Evolutionary conservation across 1,284 basidiomycete genomes (phyloP), one percentile per base, ranked within the genome.

Genomic region (Cutaneotrichosporon dermatis): DNA sequence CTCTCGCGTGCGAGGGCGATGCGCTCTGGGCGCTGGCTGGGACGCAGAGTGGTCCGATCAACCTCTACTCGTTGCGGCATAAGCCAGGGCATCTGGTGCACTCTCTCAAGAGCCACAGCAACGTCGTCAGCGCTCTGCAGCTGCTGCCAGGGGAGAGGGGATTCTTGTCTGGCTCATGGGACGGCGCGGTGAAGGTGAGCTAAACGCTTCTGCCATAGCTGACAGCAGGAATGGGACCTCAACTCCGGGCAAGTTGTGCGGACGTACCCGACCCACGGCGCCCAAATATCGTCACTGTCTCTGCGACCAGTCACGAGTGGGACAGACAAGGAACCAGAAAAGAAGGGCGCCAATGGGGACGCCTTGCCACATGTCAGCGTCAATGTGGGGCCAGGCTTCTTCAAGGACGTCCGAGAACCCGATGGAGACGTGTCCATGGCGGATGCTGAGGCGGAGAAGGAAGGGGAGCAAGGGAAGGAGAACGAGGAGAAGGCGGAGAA

Each of bases 81-180:
- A 88, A 92, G 57, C 90, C 94, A 43, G 95, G 95, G 15, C 84
- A 84, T 58, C 80, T 89, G 33, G 82, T 86, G 51, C 87, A 92
- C 79, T 84, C 86, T 3, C 83, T 98, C 74, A 74, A 76, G 41
- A 90, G 93, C 61, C 80, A 82, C 55, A 85, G 84, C 44, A 86
- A 87, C 4, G 87, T 90, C 33, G 87, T 99, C 6, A 96, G 94
- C n/a, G 86, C 87, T 12, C 80, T 99, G 51, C 84, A 87, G 0
- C 79, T 99, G 59, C 83, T 87, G 59, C 84, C 88, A 59, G 86
- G 89, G 54, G 91, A 98, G 72, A 89, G 87, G 66, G 84, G 87
- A 0, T 85, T 94, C 63, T 86, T 94, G 66, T 94, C 90, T 70
- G 94, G 92, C 5, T 89, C 92, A 2, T 98, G 94, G 94, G 96